A percentile compares a stretch with the other conserved stretches of the same genome.
Conservation (phyloP, 2,329 filamentous ascomycete genomes). For the Claviceps quebecensis region DNA sequence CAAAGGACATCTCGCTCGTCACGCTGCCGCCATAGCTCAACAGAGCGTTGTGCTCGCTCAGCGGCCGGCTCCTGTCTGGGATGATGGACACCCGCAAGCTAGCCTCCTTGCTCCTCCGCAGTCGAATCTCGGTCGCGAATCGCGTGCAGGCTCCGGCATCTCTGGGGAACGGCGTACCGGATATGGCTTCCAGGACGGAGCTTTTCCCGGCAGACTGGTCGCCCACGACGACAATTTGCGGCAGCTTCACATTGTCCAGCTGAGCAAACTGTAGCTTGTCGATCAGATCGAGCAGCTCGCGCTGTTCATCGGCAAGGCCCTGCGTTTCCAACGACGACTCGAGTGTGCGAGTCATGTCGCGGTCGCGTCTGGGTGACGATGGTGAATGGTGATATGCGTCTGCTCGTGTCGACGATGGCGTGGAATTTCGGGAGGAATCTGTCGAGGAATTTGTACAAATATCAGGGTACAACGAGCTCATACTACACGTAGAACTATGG, state of each 20-base stretch:
- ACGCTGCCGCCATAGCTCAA: slow-evolving; percentile 34
- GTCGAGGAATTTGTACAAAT: neutral
- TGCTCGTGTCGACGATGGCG: neutral
- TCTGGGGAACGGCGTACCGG: slow-evolving; percentile 45
- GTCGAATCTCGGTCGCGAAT: slow-evolving; percentile 45
- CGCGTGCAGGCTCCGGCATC: slow-evolving; percentile 47
- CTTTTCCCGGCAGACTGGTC: slow-evolving; percentile 52
- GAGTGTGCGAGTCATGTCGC: slow-evolving; percentile 26
- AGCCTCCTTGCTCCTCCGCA: slow-evolving; percentile 32
- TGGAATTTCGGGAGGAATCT: neutral
- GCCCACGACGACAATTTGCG: slow-evolving; percentile 50
- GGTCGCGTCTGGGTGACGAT: slow-evolving; percentile 10
- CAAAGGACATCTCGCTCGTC: slow-evolving; percentile 30
- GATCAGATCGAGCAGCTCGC: slow-evolving; percentile 41
- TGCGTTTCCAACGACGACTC: slow-evolving; percentile 34
- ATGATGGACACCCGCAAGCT: slow-evolving; percentile 39
- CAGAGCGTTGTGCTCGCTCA: slow-evolving; percentile 32
- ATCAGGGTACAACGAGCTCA: slow-evolving; percentile 8
- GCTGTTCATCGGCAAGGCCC: slow-evolving; percentile 39
- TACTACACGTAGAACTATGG: neutral
- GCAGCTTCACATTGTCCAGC: slow-evolving; percentile 38
- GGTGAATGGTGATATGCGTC: neutral
- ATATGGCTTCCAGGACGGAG: slow-evolving; percentile 49
- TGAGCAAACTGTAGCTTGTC: slow-evolving; percentile 40
- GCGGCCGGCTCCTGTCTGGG: slow-evolving; percentile 33